Percentiles rank a stretch among this genome's conserved stretches.
Conservation (phyloP, 2,329 filamentous ascomycete species). For the Neofusicoccum sp. region DNA sequence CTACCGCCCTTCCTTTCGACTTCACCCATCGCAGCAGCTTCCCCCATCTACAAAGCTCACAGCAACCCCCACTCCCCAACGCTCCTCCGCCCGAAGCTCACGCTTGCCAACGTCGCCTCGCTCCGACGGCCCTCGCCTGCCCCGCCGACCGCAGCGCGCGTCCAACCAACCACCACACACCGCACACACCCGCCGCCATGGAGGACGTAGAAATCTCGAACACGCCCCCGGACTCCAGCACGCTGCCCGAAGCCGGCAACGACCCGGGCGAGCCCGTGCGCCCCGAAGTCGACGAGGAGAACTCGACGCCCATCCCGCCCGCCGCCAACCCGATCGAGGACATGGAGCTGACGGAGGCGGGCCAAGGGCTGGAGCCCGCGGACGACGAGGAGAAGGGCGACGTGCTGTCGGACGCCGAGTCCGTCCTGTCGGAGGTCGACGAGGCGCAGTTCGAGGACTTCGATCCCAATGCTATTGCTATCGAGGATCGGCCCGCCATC, state of each 20-base stretch:
- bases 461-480: conserved; percentile 59
- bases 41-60: neutral
- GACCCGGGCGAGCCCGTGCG: conserved; percentile 46
- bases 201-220: conserved; percentile 30
- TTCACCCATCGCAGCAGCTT: neutral
- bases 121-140: neutral
- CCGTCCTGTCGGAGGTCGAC: conserved; percentile 62
- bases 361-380: conserved; percentile 35
- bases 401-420: conserved; percentile 58
- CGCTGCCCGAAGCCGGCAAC: conserved; percentile 47
- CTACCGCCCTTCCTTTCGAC: neutral
- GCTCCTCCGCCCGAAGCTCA: neutral
- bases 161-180: neutral
- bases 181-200: conserved; percentile 17
- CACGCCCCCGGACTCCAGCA: conserved; percentile 39
- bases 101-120: neutral
- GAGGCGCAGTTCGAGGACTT: conserved; percentile 66
- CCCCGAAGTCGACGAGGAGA: conserved; percentile 50
- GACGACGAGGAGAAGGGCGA: conserved; percentile 40
- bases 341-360: conserved; percentile 44
- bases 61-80: neutral
- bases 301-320: conserved; percentile 44
- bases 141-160: neutral
- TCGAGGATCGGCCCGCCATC: conserved; percentile 58
- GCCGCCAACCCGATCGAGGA: conserved; percentile 44